A percentile compares a stretch with the other conserved stretches of the same genome.
These are phyloP conservation scores for Mycena pura DNA, from an alignment of 768 basidiomycete species.

Conservation along the genomic window DNA sequence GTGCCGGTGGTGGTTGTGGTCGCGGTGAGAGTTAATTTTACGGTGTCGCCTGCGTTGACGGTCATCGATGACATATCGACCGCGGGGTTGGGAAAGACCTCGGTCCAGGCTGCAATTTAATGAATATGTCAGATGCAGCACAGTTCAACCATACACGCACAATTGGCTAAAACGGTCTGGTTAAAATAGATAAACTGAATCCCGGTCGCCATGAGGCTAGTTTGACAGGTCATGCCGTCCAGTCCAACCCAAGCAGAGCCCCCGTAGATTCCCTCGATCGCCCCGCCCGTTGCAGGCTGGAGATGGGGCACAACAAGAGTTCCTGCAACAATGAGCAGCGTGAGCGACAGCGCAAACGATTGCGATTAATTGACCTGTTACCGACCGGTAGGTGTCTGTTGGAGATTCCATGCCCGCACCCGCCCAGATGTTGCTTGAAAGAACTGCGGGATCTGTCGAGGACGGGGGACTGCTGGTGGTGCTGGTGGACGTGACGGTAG, in stretches of 20 bases:
- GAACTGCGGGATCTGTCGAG: too few relatives aligned
- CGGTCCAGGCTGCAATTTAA: slow-evolving; percentile 5
- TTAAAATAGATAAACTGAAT: slow-evolving; percentile 2
- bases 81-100: background rate
- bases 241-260: slow-evolving; percentile 12
- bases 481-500: background rate
- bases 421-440: slow-evolving; percentile 1
- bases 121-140: background rate
- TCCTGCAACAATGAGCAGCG: background rate
- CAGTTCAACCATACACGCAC: background rate
- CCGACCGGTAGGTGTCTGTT: background rate
- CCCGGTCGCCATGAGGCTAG: background rate
- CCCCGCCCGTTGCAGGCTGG: background rate
- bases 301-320: slow-evolving; percentile 4
- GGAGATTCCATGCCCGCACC: slow-evolving; percentile 4
- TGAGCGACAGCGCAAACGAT: background rate
- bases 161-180: background rate
- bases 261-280: background rate
- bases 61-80: background rate
- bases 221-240: slow-evolving; percentile 5
- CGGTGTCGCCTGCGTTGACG: slow-evolving; percentile 5
- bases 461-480: background rate
- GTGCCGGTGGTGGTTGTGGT: slow-evolving; percentile 1
- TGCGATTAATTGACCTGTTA: slow-evolving; percentile 1
- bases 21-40: background rate